A percentile compares a stretch with the other conserved stretches of the same genome.
phyloP scores from a whole-genome alignment of 2,329 filamentous ascomycete species.

The Pestalotiopsis sp. region DNA sequence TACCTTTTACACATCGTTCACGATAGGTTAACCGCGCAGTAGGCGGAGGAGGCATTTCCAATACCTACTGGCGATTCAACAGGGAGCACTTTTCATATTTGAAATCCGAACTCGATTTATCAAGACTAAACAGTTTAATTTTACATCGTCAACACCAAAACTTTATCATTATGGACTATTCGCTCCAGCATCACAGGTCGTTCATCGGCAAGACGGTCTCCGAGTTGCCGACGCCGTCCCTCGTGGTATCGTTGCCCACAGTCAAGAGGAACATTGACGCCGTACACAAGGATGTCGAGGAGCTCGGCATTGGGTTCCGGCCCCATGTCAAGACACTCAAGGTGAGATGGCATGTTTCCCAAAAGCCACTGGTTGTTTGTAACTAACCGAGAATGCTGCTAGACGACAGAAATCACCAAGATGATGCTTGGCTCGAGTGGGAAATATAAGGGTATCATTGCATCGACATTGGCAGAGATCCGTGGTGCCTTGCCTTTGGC shows the following conservation, averaged over 20 bases:
- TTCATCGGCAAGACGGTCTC: conserved; percentile 1
- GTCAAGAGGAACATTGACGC: conserved; percentile 1
- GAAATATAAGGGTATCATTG: not conserved
- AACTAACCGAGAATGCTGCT: not conserved
- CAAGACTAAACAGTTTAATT: no score
- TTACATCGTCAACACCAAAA: no score
- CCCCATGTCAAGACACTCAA: conserved; percentile 10
- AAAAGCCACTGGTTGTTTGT: not conserved
- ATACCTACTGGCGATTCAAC: no score
- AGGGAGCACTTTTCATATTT: no score
- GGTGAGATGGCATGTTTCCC: not conserved
- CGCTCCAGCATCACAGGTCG: not conserved
- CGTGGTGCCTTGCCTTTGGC: not conserved
- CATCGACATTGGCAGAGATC: conserved; percentile 9
- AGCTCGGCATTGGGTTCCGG: conserved; percentile 1
- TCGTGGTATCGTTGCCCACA: not conserved
- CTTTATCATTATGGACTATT: not conserved
- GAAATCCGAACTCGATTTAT: no score
- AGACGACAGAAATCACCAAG: not conserved
- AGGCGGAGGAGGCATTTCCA: no score
- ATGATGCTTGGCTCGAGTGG: not conserved
- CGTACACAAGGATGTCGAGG: conserved; percentile 5
- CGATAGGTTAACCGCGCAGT: no score
- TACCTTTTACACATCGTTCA: no score
- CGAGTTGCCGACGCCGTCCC: not conserved